Percentiles rank a stretch among this genome's conserved stretches.
These are phyloP conservation scores for Tilletiaria anomala DNA, from an alignment of 1,284 basidiomycete species.

Conservation along the genomic window DNA sequence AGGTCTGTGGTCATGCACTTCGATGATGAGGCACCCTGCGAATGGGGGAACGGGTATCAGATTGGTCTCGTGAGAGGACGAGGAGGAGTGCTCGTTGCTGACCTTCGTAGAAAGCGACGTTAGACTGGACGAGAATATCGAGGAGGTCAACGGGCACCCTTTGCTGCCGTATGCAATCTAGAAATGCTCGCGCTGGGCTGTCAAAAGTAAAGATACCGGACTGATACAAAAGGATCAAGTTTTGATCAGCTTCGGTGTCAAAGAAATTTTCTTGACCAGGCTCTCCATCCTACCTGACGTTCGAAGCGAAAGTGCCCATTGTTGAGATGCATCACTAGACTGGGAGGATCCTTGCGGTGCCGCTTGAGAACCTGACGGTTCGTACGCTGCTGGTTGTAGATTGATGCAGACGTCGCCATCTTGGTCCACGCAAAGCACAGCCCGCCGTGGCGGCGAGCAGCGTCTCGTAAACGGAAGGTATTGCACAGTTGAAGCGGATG, in stretches of 20 bases:
- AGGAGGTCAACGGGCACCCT: neutral
- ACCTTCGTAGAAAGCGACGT: neutral
- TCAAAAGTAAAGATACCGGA: neutral
- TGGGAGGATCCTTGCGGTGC: neutral
- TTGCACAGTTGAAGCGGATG: no score
- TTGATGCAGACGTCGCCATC: no score
- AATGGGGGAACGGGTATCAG: no score
- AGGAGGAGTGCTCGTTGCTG: no score
- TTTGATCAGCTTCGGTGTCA: no score
- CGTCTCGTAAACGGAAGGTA: no score
- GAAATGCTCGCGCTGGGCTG: neutral
- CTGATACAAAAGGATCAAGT: no score
- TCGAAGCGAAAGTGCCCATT: neutral
- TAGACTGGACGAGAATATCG: neutral
- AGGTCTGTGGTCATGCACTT: neutral
- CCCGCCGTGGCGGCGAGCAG: no score
- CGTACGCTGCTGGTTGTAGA: neutral
- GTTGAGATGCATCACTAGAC: neutral
- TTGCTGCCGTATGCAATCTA: neutral
- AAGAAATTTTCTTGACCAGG: no score
- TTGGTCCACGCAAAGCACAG: no score
- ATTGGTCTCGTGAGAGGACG: no score
- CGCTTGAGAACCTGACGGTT: neutral
- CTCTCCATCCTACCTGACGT: no score
- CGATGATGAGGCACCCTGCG: neutral